A percentile compares a stretch with the other conserved stretches of the same genome.
Evolutionary conservation across 371 early-diverging fungal genomes (phyloP).

Genomic region (Rhizopus stolonifer): DNA sequence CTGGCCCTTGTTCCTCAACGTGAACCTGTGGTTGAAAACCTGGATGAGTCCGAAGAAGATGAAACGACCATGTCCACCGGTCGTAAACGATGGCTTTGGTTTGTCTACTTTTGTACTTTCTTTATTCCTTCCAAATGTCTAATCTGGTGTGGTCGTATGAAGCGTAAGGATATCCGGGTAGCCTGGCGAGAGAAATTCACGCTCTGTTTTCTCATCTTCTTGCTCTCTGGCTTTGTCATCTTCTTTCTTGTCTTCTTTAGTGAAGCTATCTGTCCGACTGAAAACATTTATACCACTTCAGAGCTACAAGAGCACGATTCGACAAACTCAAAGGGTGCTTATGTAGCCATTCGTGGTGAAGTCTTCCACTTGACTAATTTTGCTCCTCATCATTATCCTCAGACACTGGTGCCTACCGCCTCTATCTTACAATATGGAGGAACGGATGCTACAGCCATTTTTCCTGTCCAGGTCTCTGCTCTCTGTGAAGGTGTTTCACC

Average conservation of each 20-base stretch:
- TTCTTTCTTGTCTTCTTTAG: slow-evolving; percentile 92
- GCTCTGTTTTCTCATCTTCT: slow-evolving; percentile 82
- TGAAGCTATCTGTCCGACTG: slow-evolving; percentile 83
- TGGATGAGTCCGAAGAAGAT: slow-evolving; percentile 51
- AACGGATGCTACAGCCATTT: slow-evolving; percentile 61
- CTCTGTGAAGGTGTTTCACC: slow-evolving; percentile 39
- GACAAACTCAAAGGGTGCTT: slow-evolving; percentile 37
- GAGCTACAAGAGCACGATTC: slow-evolving; percentile 50
- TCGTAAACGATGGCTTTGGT: slow-evolving; percentile 77
- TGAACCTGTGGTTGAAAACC: slow-evolving; percentile 24
- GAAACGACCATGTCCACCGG: slow-evolving; percentile 41
- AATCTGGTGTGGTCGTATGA: slow-evolving; percentile 72
- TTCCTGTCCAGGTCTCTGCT: slow-evolving; percentile 75
- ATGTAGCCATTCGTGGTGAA: slow-evolving; percentile 72
- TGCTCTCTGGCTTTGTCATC: slow-evolving; percentile 77
- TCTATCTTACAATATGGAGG: slow-evolving; percentile 65
- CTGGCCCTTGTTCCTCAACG: slow-evolving; percentile 14
- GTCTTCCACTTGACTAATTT: slow-evolving; percentile 69
- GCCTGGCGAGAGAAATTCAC: slow-evolving; percentile 98
- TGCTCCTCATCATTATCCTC: slow-evolving; percentile 57
- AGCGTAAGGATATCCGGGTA: slow-evolving; percentile 79
- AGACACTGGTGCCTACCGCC: slow-evolving; percentile 49
- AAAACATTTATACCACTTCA: slow-evolving; percentile 64
- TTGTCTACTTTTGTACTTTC: slow-evolving; percentile 86
- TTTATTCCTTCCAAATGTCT: slow-evolving; percentile 79